phyloP scores from a whole-genome alignment of 192 early-diverging fungal genomes.

The Pecoramyces ruminantium region DNA sequence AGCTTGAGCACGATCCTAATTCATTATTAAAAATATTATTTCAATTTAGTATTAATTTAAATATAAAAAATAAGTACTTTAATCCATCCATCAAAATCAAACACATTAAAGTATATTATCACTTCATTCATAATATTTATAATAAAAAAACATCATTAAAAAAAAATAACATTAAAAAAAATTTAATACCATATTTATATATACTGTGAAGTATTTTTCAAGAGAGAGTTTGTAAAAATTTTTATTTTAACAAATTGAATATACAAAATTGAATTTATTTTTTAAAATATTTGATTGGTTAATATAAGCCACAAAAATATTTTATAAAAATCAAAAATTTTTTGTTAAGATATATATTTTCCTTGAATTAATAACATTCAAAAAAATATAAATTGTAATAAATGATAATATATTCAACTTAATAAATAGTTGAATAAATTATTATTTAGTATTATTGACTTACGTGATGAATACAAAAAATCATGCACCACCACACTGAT shows the following conservation, averaged over 20 bases:
- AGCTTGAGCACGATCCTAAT: background rate
- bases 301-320: background rate
- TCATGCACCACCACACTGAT: background rate
- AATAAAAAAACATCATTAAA: too few relatives aligned
- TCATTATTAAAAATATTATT: too few relatives aligned
- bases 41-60: too few relatives aligned
- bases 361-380: too few relatives aligned
- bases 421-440: background rate
- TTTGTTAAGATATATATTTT: background rate
- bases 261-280: background rate
- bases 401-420: background rate
- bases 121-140: too few relatives aligned
- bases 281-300: background rate
- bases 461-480: background rate
- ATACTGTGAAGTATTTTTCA: background rate
- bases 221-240: background rate
- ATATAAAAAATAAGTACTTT: too few relatives aligned
- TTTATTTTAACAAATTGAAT: background rate
- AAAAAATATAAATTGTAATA: too few relatives aligned
- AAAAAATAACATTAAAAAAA: background rate
- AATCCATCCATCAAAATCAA: too few relatives aligned
- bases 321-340: background rate
- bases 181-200: background rate
- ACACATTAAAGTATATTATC: too few relatives aligned
- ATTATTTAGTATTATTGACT: background rate